These are phyloP conservation scores for Xylaria sp. DNA, from an alignment of 2,329 filamentous ascomycete genomes.

Conservation along the genomic window DNA sequence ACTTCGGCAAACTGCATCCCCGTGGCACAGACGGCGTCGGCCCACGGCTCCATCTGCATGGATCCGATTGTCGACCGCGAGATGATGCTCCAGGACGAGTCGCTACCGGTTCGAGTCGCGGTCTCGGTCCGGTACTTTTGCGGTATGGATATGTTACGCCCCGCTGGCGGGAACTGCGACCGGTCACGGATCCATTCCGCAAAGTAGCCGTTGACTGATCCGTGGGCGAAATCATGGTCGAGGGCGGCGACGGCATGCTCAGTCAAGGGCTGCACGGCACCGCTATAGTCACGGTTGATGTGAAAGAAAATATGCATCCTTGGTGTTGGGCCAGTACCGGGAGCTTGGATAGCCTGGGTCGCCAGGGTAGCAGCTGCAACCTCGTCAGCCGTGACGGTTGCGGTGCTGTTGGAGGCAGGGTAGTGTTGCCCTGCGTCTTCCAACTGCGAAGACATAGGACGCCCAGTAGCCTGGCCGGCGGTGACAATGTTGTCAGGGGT, in stretches of 20 bases:
- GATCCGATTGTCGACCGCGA: conserved; percentile 1
- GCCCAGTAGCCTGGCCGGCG: not conserved
- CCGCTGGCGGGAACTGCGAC: conserved; percentile 14
- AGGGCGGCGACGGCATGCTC: conserved; percentile 37
- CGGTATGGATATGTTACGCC: conserved; percentile 26
- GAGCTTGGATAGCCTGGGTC: not conserved
- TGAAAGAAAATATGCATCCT: conserved; percentile 20
- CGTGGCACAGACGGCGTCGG: conserved; percentile 27
- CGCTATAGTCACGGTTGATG: conserved; percentile 32
- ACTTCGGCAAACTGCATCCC: conserved; percentile 39
- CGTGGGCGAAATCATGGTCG: conserved; percentile 27
- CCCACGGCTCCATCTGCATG: conserved; percentile 18
- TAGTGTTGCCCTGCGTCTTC: not conserved
- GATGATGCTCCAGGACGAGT: conserved; percentile 32
- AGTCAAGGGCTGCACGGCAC: conserved; percentile 35
- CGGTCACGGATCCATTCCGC: conserved; percentile 37
- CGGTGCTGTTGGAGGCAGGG: conserved; percentile 30
- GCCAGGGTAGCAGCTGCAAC: conserved; percentile 2
- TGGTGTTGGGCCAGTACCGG: not conserved
- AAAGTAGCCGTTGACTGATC: conserved; percentile 33
- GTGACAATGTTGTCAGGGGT: not conserved
- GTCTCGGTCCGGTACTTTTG: conserved; percentile 21
- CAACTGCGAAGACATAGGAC: not conserved
- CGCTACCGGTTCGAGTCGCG: conserved; percentile 33
- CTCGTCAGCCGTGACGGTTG: conserved; percentile 10